Percentiles rank a stretch among this genome's conserved stretches.
phyloP scores from a whole-genome alignment of 768 basidiomycete genomes.

The Boletus reticulatus region DNA sequence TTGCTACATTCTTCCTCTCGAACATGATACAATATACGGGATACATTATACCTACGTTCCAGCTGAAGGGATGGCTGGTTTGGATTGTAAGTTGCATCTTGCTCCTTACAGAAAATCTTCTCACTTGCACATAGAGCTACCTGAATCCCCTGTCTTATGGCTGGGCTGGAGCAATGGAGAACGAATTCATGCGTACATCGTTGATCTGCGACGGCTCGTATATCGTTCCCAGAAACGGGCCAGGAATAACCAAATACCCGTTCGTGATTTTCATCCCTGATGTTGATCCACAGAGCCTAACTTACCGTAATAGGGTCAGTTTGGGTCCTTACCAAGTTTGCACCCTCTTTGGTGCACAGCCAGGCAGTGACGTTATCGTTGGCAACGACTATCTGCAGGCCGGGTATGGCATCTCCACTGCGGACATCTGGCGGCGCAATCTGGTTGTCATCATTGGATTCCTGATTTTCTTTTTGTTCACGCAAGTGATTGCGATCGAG shows the following conservation, averaged over 20 bases:
- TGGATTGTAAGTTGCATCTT: constrained; percentile 61
- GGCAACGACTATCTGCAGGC: constrained; percentile 63
- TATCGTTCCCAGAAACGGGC: constrained; percentile 63
- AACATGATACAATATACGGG: constrained; percentile 74
- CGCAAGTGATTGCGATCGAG: constrained; percentile 68
- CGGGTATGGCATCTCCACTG: constrained; percentile 46
- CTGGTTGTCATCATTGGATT: constrained; percentile 71
- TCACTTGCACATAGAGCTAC: constrained; percentile 51
- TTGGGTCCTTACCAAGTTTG: constrained; percentile 74
- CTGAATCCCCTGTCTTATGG: constrained; percentile 76
- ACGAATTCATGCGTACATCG: constrained; percentile 74
- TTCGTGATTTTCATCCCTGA: constrained; percentile 30
- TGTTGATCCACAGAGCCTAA: background rate
- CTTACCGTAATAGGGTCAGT: constrained; percentile 36
- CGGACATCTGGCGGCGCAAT: constrained; percentile 64
- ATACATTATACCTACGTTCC: constrained; percentile 62
- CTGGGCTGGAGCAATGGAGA: constrained; percentile 79
- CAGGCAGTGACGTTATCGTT: constrained; percentile 52
- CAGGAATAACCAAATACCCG: constrained; percentile 60
- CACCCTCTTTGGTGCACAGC: constrained; percentile 63
- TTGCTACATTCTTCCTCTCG: constrained; percentile 69
- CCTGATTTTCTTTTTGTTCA: constrained; percentile 64
- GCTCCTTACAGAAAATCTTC: background rate
- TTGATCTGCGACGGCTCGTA: constrained; percentile 64
- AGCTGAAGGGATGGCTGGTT: constrained; percentile 81